phyloP scores from a whole-genome alignment of 352 stramenopile species.

The Pelagophyceae sp. region DNA sequence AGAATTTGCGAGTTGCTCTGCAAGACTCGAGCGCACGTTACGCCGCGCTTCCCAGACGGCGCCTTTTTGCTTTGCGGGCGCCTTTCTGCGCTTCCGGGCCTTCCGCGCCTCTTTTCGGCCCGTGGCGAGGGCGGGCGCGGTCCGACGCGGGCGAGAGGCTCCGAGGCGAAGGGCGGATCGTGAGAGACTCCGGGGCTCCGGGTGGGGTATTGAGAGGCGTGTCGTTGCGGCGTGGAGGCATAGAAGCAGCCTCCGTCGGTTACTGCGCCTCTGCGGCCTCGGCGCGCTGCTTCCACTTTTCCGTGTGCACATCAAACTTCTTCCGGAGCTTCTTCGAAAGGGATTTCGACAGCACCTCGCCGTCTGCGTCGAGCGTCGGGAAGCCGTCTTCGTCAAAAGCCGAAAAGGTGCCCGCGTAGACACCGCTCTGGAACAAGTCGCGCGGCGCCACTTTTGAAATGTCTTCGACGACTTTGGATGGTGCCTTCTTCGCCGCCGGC shows the following conservation, averaged over 20 bases:
- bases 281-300: background rate
- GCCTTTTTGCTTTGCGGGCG: too few relatives aligned
- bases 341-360: conserved; percentile 38
- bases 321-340: conserved; percentile 43
- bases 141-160: background rate
- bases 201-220: background rate
- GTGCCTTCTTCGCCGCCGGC: conserved; percentile 43
- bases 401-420: conserved; percentile 32
- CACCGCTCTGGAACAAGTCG: conserved; percentile 29
- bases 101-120: too few relatives aligned
- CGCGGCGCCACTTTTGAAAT: conserved; percentile 9
- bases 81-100: too few relatives aligned
- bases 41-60: too few relatives aligned
- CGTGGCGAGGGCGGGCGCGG: too few relatives aligned
- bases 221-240: too few relatives aligned
- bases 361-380: conserved; percentile 31
- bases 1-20: too few relatives aligned
- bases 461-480: conserved; percentile 8
- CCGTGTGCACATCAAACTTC: conserved; percentile 38
- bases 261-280: too few relatives aligned
- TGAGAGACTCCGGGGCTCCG: background rate
- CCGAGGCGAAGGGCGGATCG: background rate
- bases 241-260: too few relatives aligned
- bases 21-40: too few relatives aligned
- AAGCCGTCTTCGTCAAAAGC: conserved; percentile 35